Conservation (phyloP, 2,329 filamentous ascomycete genomes). For the Trichophyton equinum region DNA sequence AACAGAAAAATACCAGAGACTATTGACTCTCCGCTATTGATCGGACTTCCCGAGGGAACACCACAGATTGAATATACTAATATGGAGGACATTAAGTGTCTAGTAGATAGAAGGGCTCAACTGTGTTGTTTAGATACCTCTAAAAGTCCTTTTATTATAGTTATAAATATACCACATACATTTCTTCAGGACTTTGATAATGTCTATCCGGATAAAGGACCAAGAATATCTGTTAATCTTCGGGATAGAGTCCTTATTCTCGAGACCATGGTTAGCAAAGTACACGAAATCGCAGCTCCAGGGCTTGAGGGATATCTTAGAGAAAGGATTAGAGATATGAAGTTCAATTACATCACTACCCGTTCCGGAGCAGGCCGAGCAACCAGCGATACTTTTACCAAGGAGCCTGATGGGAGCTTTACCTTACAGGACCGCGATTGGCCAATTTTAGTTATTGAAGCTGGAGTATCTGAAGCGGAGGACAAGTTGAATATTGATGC, state of each 20-base stretch:
- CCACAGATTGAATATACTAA: not conserved
- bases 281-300: not conserved
- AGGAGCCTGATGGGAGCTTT: not conserved
- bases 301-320: not conserved
- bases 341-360: not conserved
- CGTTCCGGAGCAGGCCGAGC: not conserved
- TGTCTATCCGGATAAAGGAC: not conserved
- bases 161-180: not conserved
- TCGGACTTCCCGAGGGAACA: not conserved
- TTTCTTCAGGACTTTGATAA: not conserved
- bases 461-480: not conserved
- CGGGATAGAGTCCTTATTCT: not conserved
- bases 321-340: not conserved
- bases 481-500: constrained; percentile 6
- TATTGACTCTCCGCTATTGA: not conserved
- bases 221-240: not conserved
- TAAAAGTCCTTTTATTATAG: not conserved
- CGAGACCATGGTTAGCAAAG: not conserved
- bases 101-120: not conserved
- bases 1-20: not conserved
- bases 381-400: not conserved
- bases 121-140: not conserved
- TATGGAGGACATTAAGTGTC: not conserved
- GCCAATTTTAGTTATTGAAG: constrained; percentile 5
- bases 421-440: not conserved